Conservation (phyloP, 2,329 filamentous ascomycete species). For the Aspergillus luchuensis region DNA sequence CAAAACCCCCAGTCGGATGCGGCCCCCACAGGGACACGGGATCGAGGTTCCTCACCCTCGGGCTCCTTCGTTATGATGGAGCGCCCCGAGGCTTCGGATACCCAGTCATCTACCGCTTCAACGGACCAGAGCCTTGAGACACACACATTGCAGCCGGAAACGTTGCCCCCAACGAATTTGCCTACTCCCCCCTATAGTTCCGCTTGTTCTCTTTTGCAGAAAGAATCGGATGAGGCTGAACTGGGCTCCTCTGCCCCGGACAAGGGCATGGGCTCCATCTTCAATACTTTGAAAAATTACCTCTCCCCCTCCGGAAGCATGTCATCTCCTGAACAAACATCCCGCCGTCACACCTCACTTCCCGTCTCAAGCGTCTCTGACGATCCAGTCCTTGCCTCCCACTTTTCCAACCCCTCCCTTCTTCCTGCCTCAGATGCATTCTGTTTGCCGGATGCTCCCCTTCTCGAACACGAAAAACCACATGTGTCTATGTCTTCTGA, state of each 20-base stretch:
- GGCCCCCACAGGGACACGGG: slow-evolving; percentile 27
- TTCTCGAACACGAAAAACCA: slow-evolving; percentile 49
- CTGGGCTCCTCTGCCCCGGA: slow-evolving; percentile 42
- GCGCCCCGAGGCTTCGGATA: slow-evolving; percentile 37
- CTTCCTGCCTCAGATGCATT: slow-evolving; percentile 52
- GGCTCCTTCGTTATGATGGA: slow-evolving; percentile 48
- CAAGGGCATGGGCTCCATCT: slow-evolving; percentile 44
- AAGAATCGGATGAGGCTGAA: slow-evolving; percentile 46
- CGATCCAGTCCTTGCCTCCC: slow-evolving; percentile 65
- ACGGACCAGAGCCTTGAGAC: slow-evolving; percentile 28
- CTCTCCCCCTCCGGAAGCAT: slow-evolving; percentile 40
- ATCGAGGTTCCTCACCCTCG: slow-evolving; percentile 37
- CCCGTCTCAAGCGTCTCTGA: slow-evolving; percentile 67
- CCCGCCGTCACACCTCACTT: slow-evolving; percentile 50
- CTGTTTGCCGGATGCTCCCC: slow-evolving; percentile 52
- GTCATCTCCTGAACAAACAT: slow-evolving; percentile 36
- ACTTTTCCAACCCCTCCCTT: slow-evolving; percentile 69
- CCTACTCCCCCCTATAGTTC: slow-evolving; percentile 49
- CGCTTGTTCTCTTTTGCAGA: slow-evolving; percentile 47
- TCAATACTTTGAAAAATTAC: slow-evolving; percentile 49
- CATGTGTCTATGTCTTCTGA: slow-evolving; percentile 46
- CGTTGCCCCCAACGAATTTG: slow-evolving; percentile 37
- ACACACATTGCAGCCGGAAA: slow-evolving; percentile 32
- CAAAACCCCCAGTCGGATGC: slow-evolving; percentile 29
- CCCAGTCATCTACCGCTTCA: slow-evolving; percentile 31